Base-by-base conservation (phyloP, 225 moss, liverwort and hornwort species). In the Antitrichia curtipendula region DNA sequence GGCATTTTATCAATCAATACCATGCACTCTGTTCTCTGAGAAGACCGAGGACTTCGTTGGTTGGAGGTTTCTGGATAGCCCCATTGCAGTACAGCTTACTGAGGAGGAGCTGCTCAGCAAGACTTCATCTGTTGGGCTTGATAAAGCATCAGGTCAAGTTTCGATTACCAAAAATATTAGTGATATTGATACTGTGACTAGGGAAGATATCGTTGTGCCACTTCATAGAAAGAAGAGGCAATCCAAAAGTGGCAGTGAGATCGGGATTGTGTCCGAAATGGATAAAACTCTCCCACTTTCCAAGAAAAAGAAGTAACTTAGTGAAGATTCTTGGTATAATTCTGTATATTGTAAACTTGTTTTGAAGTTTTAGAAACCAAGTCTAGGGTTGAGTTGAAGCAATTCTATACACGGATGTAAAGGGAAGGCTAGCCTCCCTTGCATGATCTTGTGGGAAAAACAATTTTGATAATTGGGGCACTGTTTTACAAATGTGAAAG, bases 1-100 rank as follows among this genome's bases (percentile, higher is more conserved):
- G 88, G 96, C 98, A 36, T 97, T 95, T 79, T 97, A 96, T 90
- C 91, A 96, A 34, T 91, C 89, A 69, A 83, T 95, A 86, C 95
- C 98, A 34, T 87, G 68, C 81, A 89, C 91, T 47, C 92, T 98
- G 15, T 98, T 98, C 47, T 87, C 97, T 29, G 94, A 95, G 75
- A 90, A 89, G 69, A 88, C 54, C 20, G 91, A 94, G 47, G 93
- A 92, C 78, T 92, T 93, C 27, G 93, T 93, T 70, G 95, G 98
- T 73, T 98, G 98, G 98, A 95, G 83, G 24, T 98, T 98, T 74
- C 77, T 78, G 27, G 88, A 92, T 29, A 68, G 25, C 53, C 62
- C 87, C 57, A 79, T 34, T 66, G 81, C 77, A 64, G 78, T 4
- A 6, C 80, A 82, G 59, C 76, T 29, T 54, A 1, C 66, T 50